Evolutionary conservation across 148 eudicot species (phyloP).

Genomic region (Persicaria tinctoria): DNA sequence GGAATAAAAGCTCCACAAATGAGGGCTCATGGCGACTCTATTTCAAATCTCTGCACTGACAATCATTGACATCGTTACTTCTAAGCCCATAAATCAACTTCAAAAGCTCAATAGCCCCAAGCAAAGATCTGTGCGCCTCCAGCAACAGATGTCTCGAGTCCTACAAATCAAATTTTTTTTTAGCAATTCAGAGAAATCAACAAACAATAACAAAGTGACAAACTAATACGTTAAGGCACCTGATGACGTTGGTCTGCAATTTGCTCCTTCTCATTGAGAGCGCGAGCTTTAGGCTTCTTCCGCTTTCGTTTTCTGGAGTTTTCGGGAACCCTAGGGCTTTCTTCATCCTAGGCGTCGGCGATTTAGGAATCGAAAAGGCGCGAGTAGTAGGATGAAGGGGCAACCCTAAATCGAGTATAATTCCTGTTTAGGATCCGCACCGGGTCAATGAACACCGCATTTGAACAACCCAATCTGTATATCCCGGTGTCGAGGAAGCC

Average conservation of each 20-base stretch:
- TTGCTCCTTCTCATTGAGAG: constrained; percentile 56
- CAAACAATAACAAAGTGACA: not conserved
- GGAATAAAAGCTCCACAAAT: constrained; percentile 38
- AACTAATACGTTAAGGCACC: constrained; percentile 22
- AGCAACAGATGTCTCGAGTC: constrained; percentile 50
- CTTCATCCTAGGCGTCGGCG: constrained; percentile 7
- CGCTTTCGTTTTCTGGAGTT: constrained; percentile 41
- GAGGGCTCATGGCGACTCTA: constrained; percentile 22
- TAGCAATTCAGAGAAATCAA: not conserved
- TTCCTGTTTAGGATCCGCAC: constrained; percentile 64
- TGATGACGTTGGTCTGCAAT: constrained; percentile 74
- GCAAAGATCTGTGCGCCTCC: constrained; percentile 65
- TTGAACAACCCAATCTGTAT: constrained; percentile 41
- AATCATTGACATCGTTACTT: constrained; percentile 26
- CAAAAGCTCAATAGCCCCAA: constrained; percentile 39
- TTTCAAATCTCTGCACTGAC: constrained; percentile 16
- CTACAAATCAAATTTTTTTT: constrained; percentile 31
- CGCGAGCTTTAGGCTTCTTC: constrained; percentile 25
- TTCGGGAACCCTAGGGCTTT: constrained; percentile 12
- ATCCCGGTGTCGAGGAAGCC: constrained; percentile 45
- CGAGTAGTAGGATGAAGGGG: constrained; percentile 64
- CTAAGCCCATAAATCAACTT: constrained; percentile 43
- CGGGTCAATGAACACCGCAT: constrained; percentile 57
- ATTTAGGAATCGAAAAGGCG: constrained; percentile 46
- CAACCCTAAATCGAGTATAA: constrained; percentile 60